phyloP scores from a whole-genome alignment of 2,329 filamentous ascomycete genomes.

The Ophidiomyces ophidiicola region DNA sequence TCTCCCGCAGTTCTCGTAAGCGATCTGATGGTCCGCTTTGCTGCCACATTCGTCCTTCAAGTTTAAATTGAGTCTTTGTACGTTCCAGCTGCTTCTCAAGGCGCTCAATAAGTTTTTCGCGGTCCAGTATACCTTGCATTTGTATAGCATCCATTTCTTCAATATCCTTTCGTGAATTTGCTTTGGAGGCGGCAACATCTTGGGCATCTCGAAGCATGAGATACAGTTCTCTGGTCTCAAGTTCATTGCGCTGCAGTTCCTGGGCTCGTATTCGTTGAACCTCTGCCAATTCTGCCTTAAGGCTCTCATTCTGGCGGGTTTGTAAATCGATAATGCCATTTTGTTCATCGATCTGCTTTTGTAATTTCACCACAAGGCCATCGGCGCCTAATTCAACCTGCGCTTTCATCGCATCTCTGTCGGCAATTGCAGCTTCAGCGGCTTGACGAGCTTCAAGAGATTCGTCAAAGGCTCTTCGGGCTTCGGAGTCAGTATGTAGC shows the following conservation, averaged over 20 bases:
- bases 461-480: conserved; percentile 82
- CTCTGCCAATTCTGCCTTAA: conserved; percentile 82
- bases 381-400: conserved; percentile 85
- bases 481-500: conserved; percentile 91
- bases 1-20: conserved; percentile 77
- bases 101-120: conserved; percentile 82
- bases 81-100: conserved; percentile 91
- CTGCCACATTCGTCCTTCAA: conserved; percentile 85
- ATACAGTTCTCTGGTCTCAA: conserved; percentile 92
- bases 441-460: conserved; percentile 81
- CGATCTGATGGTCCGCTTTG: conserved; percentile 83
- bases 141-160: conserved; percentile 56
- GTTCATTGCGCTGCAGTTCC: conserved; percentile 84
- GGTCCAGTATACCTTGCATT: conserved; percentile 86
- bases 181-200: conserved; percentile 80
- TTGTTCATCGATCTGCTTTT: conserved; percentile 90
- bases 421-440: conserved; percentile 87
- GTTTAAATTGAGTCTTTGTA: conserved; percentile 94
- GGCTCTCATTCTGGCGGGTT: conserved; percentile 66
- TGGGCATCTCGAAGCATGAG: conserved; percentile 97
- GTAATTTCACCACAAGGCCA: conserved; percentile 80
- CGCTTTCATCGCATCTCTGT: conserved; percentile 86
- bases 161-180: conserved; percentile 41
- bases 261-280: conserved; percentile 75
- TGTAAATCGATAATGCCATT: conserved; percentile 81